Conservation (phyloP, 176 grass and related monocot genomes). For the Echinochloa phyllopogon region DNA sequence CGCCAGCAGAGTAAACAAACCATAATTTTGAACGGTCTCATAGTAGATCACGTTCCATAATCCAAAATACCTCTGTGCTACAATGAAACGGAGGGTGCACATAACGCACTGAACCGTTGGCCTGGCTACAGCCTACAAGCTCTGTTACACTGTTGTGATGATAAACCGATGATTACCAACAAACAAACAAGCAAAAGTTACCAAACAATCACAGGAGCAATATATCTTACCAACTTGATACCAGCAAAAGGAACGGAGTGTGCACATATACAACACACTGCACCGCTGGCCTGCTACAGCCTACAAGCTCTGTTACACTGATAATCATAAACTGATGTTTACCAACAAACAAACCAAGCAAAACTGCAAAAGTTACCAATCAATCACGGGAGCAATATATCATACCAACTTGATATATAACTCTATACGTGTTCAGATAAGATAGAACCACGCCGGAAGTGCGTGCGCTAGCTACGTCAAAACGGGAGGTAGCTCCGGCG, state of each 20-base stretch:
- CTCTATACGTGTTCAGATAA: neutral
- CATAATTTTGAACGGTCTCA: neutral
- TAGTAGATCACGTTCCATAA: neutral
- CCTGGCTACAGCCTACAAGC: neutral
- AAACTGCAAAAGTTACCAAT: too few species aligned
- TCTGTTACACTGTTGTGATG: neutral
- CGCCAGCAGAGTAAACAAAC: neutral
- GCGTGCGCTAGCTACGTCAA: slow-evolving; percentile 4
- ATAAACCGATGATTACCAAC: slow-evolving; percentile 9
- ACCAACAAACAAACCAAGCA: too few species aligned
- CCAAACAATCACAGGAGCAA: neutral
- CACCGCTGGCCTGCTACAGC: neutral
- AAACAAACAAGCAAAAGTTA: neutral
- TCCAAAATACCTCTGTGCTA: neutral
- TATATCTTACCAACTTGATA: neutral
- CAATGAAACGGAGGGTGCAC: neutral
- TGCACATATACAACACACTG: neutral
- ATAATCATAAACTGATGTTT: too few species aligned
- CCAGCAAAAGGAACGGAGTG: neutral
- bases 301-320: neutral
- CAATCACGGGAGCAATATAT: neutral
- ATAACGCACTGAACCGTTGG: neutral
- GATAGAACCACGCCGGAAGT: neutral
- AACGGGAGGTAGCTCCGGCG: slow-evolving; percentile 66
- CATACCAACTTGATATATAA: neutral